Conservation (phyloP, 148 eudicot species). For the Fagopyrum tataricum region DNA sequence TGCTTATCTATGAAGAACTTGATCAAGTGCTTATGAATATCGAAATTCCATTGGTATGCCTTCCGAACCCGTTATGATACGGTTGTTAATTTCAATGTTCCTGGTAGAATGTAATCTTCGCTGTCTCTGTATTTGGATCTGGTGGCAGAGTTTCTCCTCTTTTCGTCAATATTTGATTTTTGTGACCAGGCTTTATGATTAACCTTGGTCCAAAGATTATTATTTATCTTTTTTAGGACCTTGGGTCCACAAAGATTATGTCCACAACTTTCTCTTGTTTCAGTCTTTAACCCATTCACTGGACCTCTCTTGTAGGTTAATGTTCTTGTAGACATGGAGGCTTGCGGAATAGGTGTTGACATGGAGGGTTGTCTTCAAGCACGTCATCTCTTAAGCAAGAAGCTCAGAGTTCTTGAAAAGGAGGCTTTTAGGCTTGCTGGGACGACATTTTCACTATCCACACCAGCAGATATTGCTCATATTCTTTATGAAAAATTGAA, state of each 20-base stretch:
- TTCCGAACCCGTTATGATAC: background rate
- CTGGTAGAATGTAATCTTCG: constrained; percentile 3
- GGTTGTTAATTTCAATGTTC: background rate
- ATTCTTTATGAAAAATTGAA: constrained; percentile 77
- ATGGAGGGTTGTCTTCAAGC: constrained; percentile 94
- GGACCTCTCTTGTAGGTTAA: constrained; percentile 45
- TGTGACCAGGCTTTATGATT: background rate
- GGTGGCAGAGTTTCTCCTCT: background rate
- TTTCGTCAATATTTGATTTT: background rate
- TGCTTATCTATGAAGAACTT: constrained; percentile 76
- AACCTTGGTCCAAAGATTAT: background rate
- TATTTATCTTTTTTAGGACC: background rate
- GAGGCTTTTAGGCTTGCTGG: constrained; percentile 93
- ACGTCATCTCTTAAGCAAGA: constrained; percentile 62
- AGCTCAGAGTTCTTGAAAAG: constrained; percentile 73
- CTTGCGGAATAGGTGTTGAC: constrained; percentile 89
- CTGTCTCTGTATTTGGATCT: background rate
- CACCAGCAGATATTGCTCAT: constrained; percentile 94
- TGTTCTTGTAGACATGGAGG: constrained; percentile 93
- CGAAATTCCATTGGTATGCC: constrained; percentile 72
- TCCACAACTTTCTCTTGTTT: background rate
- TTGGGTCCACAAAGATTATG: background rate
- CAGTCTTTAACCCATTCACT: background rate
- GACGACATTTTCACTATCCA: constrained; percentile 69
- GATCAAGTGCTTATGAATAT: constrained; percentile 55